Evolutionary conservation across 2,329 filamentous ascomycete genomes (phyloP), one percentile per base, ranked within the genome.

Genomic region (Colletotrichum abscissum): DNA sequence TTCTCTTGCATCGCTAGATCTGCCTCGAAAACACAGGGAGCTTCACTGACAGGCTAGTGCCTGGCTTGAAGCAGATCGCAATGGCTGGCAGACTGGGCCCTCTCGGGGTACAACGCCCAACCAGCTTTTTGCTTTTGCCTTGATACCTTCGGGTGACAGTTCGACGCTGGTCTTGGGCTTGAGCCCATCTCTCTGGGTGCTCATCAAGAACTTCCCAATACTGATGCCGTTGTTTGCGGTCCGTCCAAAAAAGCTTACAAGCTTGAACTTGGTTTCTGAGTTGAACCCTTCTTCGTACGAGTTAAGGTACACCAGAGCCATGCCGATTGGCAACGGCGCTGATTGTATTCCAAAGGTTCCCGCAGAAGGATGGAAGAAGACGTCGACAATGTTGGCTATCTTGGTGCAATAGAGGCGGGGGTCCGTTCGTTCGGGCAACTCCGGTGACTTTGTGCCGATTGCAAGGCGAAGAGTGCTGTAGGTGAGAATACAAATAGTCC

Each of bases 251-350:
- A 67, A 75, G 35, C 67, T n/a, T 0, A 49, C 14, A 16, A 74
- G 26, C 64, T 75, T 76, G 30, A 19, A 30, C 24, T 68, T 71
- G 8, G 69, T 62, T 42, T 62, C 58, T 1, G 64, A 73, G 30
- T 60, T 58, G 58, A 54, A 59, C 4, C 68, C 67, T 28, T 72
- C 65, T 12, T 69, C 69, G 19, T 28, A 64, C 33, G 75, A 64
- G 42, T 72, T 68, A 14, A 76, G 66, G 52, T 76, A 76, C 1
- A 67, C 63, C 14, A 76, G 28, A 1, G 75, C 60, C 57, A 75
- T 74, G 63, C 74, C 71, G 1, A 75, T 67, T 22, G 76, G 75
- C 8, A 76, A 69, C 11, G 75, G 68, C 16, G 75, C 64, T 5
- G 63, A 68, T 22, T 67, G 63, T 12, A 74, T 64, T 2, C 73